phyloP scores from a whole-genome alignment of 192 early-diverging fungal genomes.

The Podila epigama region DNA sequence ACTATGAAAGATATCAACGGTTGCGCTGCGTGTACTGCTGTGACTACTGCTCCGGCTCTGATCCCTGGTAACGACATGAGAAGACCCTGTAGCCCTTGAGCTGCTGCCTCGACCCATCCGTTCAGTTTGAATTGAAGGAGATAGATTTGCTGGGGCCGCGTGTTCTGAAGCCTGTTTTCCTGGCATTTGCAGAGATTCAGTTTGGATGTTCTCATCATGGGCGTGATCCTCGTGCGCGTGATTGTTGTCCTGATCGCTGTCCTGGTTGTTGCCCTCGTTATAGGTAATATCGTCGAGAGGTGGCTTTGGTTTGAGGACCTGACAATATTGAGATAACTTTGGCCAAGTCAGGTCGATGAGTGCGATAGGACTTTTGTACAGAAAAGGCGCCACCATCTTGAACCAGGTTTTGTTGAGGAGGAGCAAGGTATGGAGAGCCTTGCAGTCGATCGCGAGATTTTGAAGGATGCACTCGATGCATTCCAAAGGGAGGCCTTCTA shows the following conservation, averaged over 20 bases:
- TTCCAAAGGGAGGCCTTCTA: slow-evolving; percentile 34
- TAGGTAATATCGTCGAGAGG: background rate
- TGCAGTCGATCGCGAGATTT: slow-evolving; percentile 26
- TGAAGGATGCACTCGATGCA: slow-evolving; percentile 45
- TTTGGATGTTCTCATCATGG: background rate
- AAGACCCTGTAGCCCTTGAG: background rate
- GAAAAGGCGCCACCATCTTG: slow-evolving; percentile 43
- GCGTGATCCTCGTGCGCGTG: too few species aligned
- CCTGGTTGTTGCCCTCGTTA: too few species aligned
- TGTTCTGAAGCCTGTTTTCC: background rate
- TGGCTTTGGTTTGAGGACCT: slow-evolving; percentile 22
- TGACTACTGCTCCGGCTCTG: slow-evolving; percentile 47
- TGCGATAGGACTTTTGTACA: slow-evolving; percentile 37
- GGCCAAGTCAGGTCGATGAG: slow-evolving; percentile 47
- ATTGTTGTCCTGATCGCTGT: too few species aligned
- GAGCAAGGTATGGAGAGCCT: slow-evolving; percentile 31
- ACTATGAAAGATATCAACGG: slow-evolving; percentile 26
- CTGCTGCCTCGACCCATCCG: background rate
- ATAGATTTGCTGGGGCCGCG: background rate
- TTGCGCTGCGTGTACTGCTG: slow-evolving; percentile 35
- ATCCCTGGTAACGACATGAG: slow-evolving; percentile 10
- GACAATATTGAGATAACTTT: slow-evolving; percentile 30
- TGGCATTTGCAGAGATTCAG: background rate
- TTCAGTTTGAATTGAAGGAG: background rate
- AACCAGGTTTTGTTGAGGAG: slow-evolving; percentile 42